Base-by-base conservation (phyloP, 2,329 filamentous ascomycete genomes). In the Xylariaceae sp. region DNA sequence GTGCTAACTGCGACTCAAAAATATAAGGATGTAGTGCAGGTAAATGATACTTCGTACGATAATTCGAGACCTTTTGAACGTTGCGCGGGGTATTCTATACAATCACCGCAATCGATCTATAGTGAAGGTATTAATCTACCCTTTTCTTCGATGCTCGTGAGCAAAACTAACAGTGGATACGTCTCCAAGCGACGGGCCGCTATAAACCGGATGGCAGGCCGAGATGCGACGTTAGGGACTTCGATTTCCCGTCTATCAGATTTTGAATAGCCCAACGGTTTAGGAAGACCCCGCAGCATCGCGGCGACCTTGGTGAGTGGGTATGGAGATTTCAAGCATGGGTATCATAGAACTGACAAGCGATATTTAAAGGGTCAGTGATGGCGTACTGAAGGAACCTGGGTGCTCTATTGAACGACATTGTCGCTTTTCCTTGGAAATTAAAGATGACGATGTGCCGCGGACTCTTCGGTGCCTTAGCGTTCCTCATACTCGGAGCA, bases 171-270 rank as follows among this genome's bases (percentile, higher is more conserved):
- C 29, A 11, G 53, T 47, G 53, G 42, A 16, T 32, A 40, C 41
- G n/a, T 9, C 51, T 41, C 8, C 23, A 37, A 30, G 37, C 30
- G 42, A 55, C 26, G 37, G 49, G 18, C 13, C 33, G 35, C 39
- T 44, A 16, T 45, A 20, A 26, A 42, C 29, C 40, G 44, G 50
- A 10, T 30, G 20, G 29, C 35, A 26, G 32, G 48, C 48, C 53
- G 40, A 56, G 37, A 56, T 58, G 41, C 45, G 44, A 56, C 53
- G 18, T 26, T 46, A 24, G 40, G 45, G 36, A 18, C 21, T 39
- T 40, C 44, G 35, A 59, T 52, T 59, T 55, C 47, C 57, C 57
- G 55, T 60, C 57, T 60, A 56, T 60, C 49, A 53, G 37, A 49
- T 50, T 40, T 46, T 40, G 13, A 24, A 21, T 30, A 49, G 11